Conservation (phyloP, 306 rosid genomes). For the Crotalaria pallida region DNA sequence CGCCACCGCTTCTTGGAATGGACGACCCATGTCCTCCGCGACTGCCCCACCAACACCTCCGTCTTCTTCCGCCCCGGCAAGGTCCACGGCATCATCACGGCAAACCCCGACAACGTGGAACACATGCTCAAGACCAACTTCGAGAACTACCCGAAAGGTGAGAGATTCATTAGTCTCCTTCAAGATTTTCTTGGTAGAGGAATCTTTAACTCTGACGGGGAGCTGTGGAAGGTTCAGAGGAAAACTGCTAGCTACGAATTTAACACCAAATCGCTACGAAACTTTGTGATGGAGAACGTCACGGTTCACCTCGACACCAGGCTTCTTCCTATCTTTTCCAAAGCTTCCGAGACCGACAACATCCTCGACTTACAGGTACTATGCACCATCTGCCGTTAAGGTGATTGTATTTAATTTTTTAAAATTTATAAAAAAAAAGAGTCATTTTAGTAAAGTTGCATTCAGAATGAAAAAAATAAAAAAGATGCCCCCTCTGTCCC, state of each 20-base stretch:
- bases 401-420: too few species aligned
- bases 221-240: conserved; percentile 55
- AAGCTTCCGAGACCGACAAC: conserved; percentile 14
- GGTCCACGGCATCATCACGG: conserved; percentile 39
- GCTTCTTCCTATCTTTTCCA: conserved; percentile 37
- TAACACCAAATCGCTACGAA: conserved; percentile 54
- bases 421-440: too few species aligned
- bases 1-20: conserved; percentile 62
- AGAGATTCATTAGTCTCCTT: conserved; percentile 29
- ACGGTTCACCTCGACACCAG: conserved; percentile 35
- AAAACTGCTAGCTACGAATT: conserved; percentile 67
- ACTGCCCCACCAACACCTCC: conserved; percentile 43
- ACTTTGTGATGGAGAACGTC: conserved; percentile 50
- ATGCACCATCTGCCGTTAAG: too few species aligned
- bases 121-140: conserved; percentile 61
- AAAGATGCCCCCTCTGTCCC: too few species aligned
- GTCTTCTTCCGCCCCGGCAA: conserved; percentile 36
- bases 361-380: conserved; percentile 53
- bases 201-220: conserved; percentile 62
- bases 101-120: conserved; percentile 55
- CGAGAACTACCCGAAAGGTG: conserved; percentile 70
- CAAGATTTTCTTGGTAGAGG: conserved; percentile 60
- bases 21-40: conserved; percentile 43
- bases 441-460: too few species aligned
- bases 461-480: too few species aligned